Evolutionary conservation across 2,329 filamentous ascomycete genomes (phyloP).

Genomic region (Talaromyces sp.): DNA sequence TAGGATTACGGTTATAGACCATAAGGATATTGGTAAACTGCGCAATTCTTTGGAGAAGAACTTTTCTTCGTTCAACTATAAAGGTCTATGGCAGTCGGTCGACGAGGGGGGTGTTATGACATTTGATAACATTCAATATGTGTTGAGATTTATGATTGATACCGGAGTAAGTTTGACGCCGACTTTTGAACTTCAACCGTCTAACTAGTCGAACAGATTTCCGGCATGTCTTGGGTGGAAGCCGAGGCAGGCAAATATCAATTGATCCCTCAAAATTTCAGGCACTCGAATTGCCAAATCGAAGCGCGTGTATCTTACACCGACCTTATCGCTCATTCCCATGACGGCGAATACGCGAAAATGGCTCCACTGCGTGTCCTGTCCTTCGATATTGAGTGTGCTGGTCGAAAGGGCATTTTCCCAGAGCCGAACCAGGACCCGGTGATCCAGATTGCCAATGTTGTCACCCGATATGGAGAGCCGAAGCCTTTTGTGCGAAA

Average conservation of each 20-base stretch:
- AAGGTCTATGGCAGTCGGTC: conserved; percentile 73
- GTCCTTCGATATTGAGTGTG: conserved; percentile 98
- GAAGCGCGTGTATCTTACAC: conserved; percentile 80
- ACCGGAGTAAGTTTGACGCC: conserved; percentile 57
- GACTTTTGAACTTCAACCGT: background rate
- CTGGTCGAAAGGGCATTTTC: conserved; percentile 94
- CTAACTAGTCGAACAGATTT: conserved; percentile 50
- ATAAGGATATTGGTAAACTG: conserved; percentile 73
- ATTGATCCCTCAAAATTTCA: conserved; percentile 59
- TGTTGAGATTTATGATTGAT: conserved; percentile 96
- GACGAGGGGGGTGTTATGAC: conserved; percentile 69
- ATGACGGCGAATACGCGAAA: conserved; percentile 93
- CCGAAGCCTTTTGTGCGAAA: conserved; percentile 93
- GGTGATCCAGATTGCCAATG: conserved; percentile 96
- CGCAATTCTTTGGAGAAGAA: conserved; percentile 70
- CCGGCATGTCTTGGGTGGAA: conserved; percentile 97
- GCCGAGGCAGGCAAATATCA: conserved; percentile 69
- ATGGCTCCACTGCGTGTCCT: conserved; percentile 91
- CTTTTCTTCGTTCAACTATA: conserved; percentile 68
- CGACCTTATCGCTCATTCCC: conserved; percentile 79
- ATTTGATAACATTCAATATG: conserved; percentile 93
- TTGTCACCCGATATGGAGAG: conserved; percentile 92
- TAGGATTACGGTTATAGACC: conserved; percentile 88
- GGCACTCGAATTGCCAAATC: conserved; percentile 92
- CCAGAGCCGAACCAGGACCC: conserved; percentile 88